phyloP scores from a whole-genome alignment of 2,329 filamentous ascomycete genomes.

The Epichloe uncinata region DNA sequence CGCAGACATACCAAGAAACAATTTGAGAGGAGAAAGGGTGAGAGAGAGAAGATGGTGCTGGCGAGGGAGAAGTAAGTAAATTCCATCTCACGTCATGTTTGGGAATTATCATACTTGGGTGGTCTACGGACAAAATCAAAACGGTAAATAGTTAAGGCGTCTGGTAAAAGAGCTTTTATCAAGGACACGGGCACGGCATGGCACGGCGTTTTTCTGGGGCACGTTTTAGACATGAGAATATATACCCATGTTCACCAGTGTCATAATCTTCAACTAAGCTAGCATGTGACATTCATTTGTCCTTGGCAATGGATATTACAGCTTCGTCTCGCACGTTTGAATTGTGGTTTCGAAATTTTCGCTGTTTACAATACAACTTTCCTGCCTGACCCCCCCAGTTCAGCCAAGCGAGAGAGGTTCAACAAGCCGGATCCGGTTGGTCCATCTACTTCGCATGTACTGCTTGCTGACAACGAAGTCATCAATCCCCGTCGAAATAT shows the following conservation, averaged over 20 bases:
- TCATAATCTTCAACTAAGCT: too few relatives aligned
- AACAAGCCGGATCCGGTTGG: neutral
- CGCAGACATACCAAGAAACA: slow-evolving; percentile 82
- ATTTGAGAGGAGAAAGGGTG: slow-evolving; percentile 55
- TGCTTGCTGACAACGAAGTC: neutral
- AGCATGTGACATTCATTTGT: too few relatives aligned
- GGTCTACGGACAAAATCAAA: neutral
- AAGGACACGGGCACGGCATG: neutral
- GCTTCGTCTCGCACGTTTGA: too few relatives aligned
- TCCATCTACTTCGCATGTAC: neutral
- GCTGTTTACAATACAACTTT: too few relatives aligned
- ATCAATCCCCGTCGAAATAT: neutral
- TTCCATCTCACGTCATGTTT: neutral
- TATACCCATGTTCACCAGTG: too few relatives aligned
- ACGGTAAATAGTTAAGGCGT: neutral
- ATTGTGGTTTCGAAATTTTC: too few relatives aligned
- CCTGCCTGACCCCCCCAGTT: too few relatives aligned
- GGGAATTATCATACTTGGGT: neutral
- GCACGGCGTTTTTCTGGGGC: slow-evolving; percentile 3
- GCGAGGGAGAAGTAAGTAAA: slow-evolving; percentile 47
- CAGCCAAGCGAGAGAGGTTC: too few relatives aligned
- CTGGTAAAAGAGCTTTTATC: neutral
- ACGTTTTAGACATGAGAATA: neutral
- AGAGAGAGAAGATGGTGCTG: slow-evolving; percentile 89
- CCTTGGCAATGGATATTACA: too few relatives aligned